Conservation (phyloP, 768 basidiomycete genomes). For the Phanerochaete sordida region DNA sequence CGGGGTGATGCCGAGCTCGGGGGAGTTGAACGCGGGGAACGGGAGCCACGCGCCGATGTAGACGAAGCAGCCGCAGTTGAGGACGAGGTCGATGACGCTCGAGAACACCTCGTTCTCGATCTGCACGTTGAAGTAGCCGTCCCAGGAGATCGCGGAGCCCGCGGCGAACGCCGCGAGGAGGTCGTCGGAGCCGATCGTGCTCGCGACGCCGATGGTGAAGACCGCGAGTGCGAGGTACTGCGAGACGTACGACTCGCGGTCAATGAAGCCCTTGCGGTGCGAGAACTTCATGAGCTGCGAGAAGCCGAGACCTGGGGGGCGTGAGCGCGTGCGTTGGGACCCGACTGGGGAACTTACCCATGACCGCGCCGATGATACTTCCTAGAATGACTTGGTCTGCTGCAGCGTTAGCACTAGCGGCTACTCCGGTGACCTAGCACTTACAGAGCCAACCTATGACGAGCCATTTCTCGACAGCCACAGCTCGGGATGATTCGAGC, state of each 20-base stretch:
- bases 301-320: constrained; percentile 53
- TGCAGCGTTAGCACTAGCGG: neutral
- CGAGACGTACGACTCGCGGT: constrained; percentile 83
- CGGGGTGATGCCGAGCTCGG: constrained; percentile 57
- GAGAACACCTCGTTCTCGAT: constrained; percentile 87
- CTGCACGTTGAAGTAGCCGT: constrained; percentile 75
- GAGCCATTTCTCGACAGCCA: constrained; percentile 82
- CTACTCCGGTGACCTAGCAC: constrained; percentile 21
- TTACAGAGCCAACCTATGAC: constrained; percentile 79
- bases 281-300: constrained; percentile 71
- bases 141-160: constrained; percentile 92
- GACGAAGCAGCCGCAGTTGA: constrained; percentile 78
- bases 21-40: constrained; percentile 52
- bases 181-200: constrained; percentile 24
- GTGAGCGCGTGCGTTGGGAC: neutral
- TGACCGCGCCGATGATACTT: constrained; percentile 58
- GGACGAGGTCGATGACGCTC: constrained; percentile 84
- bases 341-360: constrained; percentile 27
- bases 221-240: constrained; percentile 76
- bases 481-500: constrained; percentile 55
- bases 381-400: constrained; percentile 82
- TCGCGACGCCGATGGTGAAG: constrained; percentile 76
- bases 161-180: constrained; percentile 7
- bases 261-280: constrained; percentile 59
- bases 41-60: constrained; percentile 89